phyloP scores from a whole-genome alignment of 176 grass and related monocot species.

The Hordeum vulgare region DNA sequence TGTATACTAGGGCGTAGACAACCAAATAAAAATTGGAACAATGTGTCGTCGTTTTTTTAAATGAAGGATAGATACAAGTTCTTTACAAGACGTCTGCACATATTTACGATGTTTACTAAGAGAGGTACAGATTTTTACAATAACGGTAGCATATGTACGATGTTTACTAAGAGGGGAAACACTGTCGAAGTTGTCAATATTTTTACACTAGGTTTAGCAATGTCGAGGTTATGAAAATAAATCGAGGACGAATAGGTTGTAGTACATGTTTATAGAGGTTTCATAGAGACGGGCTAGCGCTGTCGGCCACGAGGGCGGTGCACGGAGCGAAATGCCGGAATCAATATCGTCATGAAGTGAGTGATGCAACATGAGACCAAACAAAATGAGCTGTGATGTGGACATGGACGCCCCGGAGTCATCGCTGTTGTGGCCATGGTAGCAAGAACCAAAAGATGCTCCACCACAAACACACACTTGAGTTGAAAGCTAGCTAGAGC shows the following conservation, averaged over 20 bases:
- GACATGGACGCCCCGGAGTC: background rate
- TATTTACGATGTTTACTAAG: background rate
- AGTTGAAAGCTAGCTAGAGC: conserved; percentile 2
- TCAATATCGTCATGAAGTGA: conserved; percentile 14
- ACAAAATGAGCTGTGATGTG: conserved; percentile 66
- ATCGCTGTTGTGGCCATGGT: conserved; percentile 25
- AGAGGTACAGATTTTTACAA: too few species aligned
- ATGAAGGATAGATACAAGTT: background rate
- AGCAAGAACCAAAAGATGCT: background rate
- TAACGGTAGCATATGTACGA: background rate
- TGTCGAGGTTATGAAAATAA: background rate
- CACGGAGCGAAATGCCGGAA: background rate
- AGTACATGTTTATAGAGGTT: background rate
- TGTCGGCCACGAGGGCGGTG: conserved; percentile 17
- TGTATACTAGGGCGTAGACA: too few species aligned
- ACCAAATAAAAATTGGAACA: background rate
- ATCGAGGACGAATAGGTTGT: background rate
- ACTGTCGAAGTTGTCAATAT: background rate
- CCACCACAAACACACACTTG: background rate
- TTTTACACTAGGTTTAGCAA: background rate
- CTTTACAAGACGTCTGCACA: background rate
- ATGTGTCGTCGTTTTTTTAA: background rate
- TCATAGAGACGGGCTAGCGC: background rate
- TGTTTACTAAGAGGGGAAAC: background rate
- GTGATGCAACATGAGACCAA: conserved; percentile 89